Percentiles rank a stretch among this genome's conserved stretches.
Evolutionary conservation across 176 grass and related monocot species (phyloP).

Genomic region (Guadua angustifolia): DNA sequence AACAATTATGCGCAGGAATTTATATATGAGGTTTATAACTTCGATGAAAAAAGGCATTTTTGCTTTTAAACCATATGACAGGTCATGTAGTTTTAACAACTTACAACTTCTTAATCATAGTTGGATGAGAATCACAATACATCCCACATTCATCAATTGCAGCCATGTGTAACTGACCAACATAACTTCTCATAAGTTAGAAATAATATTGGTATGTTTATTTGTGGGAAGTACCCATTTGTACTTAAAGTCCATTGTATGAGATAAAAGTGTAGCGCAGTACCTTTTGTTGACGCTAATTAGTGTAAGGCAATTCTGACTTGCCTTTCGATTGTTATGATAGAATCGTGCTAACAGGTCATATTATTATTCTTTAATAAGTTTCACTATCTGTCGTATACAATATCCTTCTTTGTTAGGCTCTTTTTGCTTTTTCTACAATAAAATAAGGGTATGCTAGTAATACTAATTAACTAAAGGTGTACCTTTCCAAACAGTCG

Average conservation of each 20-base stretch:
- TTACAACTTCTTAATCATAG: slow-evolving; percentile 22
- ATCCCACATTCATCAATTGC: slow-evolving; percentile 4
- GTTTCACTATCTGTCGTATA: slow-evolving; percentile 7
- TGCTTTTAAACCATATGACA: slow-evolving; percentile 22
- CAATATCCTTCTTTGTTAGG: slow-evolving; percentile 16
- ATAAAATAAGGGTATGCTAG: slow-evolving; percentile 33
- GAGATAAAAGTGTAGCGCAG: slow-evolving; percentile 6
- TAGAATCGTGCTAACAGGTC: slow-evolving; percentile 16
- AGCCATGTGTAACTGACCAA: slow-evolving; percentile 14
- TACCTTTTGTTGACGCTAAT: neutral
- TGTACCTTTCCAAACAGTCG: slow-evolving; percentile 58
- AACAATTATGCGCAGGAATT: neutral
- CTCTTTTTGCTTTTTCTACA: slow-evolving; percentile 15
- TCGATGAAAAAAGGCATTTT: neutral
- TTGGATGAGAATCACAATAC: slow-evolving; percentile 34
- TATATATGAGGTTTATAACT: slow-evolving; percentile 17
- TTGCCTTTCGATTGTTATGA: neutral
- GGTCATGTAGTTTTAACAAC: neutral
- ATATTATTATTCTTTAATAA: slow-evolving; percentile 23
- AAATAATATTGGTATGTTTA: neutral
- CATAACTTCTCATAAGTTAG: slow-evolving; percentile 10
- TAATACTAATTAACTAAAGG: slow-evolving; percentile 43
- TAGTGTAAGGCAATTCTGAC: slow-evolving; percentile 17
- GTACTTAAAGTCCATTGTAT: slow-evolving; percentile 21
- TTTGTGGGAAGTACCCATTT: slow-evolving; percentile 32